Evolutionary conservation across 2,329 filamentous ascomycete genomes (phyloP).

Genomic region (Tolypocladium sp.): DNA sequence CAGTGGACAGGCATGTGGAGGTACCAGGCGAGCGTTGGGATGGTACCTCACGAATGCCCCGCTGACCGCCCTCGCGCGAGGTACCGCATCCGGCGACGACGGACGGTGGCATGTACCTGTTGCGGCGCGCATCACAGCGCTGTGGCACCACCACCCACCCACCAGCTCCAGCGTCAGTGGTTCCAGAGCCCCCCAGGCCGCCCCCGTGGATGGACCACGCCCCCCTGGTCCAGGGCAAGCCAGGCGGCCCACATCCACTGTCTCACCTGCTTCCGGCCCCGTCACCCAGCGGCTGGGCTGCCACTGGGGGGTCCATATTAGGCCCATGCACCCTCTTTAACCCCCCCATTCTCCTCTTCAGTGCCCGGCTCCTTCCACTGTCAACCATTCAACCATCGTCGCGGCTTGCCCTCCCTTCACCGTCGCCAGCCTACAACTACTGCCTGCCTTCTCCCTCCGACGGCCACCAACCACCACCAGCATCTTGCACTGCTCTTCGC

Average conservation of each 20-base stretch:
- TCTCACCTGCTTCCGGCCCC: not conserved
- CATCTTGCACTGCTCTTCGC: not conserved
- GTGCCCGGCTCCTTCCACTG: not conserved
- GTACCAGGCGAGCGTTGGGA: not conserved
- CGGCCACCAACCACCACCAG: not conserved
- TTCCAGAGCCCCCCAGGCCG: no score
- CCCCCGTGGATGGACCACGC: not conserved
- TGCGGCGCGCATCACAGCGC: not conserved
- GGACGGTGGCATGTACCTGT: not conserved
- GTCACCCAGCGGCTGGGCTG: not conserved
- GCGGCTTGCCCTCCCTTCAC: not conserved
- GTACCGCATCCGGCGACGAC: not conserved
- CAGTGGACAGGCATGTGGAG: not conserved
- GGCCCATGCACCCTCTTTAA: not conserved
- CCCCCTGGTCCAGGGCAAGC: constrained; percentile 1
- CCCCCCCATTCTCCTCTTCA: not conserved
- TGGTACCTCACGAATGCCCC: not conserved
- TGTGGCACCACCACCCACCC: not conserved
- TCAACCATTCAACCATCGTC: not conserved
- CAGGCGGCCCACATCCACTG: not conserved
- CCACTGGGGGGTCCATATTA: not conserved
- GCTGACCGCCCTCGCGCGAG: not conserved
- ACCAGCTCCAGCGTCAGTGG: no score
- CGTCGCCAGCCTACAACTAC: not conserved
- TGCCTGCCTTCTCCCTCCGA: not conserved